Conservation (phyloP, 2,329 filamentous ascomycete genomes). For the Pyrenophora tritici-repentis region DNA sequence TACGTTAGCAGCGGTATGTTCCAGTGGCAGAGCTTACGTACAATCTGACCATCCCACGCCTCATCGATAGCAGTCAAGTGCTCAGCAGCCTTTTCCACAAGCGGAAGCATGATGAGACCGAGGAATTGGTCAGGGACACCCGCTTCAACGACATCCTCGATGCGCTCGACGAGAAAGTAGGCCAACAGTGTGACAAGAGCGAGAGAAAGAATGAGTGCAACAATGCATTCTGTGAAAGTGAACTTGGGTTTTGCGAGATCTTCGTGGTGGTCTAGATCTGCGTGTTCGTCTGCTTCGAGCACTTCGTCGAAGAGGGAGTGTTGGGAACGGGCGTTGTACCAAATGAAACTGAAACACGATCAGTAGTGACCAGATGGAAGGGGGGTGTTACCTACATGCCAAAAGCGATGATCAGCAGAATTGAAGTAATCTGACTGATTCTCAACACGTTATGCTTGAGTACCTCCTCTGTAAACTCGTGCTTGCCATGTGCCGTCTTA, state of each 20-base stretch:
- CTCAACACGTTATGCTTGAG: slow-evolving; percentile 43
- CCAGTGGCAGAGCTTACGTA: slow-evolving; percentile 7
- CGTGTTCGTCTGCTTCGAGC: slow-evolving; percentile 71
- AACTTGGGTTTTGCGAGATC: slow-evolving; percentile 69
- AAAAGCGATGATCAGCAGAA: slow-evolving; percentile 45
- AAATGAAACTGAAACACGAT: slow-evolving; percentile 64
- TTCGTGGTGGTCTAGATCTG: slow-evolving; percentile 66
- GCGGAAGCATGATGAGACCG: slow-evolving; percentile 75
- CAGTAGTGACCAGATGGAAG: not conserved
- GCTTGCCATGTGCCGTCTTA: slow-evolving; percentile 31
- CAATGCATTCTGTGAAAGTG: slow-evolving; percentile 72
- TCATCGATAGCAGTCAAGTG: slow-evolving; percentile 84
- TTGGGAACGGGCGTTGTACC: slow-evolving; percentile 76
- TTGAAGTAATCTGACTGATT: slow-evolving; percentile 45
- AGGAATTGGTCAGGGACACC: slow-evolving; percentile 60
- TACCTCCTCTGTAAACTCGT: slow-evolving; percentile 40
- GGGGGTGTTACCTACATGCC: slow-evolving; percentile 55
- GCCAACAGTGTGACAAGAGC: slow-evolving; percentile 74
- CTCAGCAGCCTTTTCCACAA: slow-evolving; percentile 87
- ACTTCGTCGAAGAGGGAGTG: slow-evolving; percentile 78
- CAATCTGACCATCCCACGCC: slow-evolving; percentile 78
- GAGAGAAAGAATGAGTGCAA: slow-evolving; percentile 69
- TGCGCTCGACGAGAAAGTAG: slow-evolving; percentile 74
- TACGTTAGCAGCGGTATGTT: not conserved
- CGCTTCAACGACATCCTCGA: slow-evolving; percentile 64